Base-by-base conservation (phyloP, 352 stramenopile genomes). In the Labyrinthula sp. region DNA sequence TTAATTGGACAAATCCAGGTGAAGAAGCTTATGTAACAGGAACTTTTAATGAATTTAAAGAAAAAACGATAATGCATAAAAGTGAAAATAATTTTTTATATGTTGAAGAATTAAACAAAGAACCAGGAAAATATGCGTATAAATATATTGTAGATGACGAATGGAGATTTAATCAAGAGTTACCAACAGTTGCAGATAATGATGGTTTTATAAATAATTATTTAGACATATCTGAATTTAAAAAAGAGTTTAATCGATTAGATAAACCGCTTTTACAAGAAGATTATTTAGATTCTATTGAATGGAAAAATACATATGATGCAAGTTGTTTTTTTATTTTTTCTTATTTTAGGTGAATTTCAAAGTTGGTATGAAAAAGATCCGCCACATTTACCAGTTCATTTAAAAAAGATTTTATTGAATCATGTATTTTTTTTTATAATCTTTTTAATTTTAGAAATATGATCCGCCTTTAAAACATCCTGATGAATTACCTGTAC, bases 91-190 rank as follows among this genome's bases (percentile, higher is more conserved):
- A 99, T 63, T 99, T 99, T 59, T 96, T 86, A 30, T 97, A 97
- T 68, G 95, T 99, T 64, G 84, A 92, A 54, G 94, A 95, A 63
- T 70, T 99, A 2, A 78, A 74, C 50, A 33, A 36, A 6, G n/a
- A n/a, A n/a, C n/a, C n/a, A n/a, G 87, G 86, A 2, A 97, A 96
- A 60, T 88, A 99, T 66, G 88, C 88, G 47, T 99, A 95, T 67
- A 97, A 97, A 71, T 99, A 97, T 60, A 92, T 99, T 45, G 89
- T 99, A 20, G 89, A 99, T 59, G 87, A 97, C 54, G 88, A 99
- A 65, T 99, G 89, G 89, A 72, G 88, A 22, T 92, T 87, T 43
- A 75, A 79, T 10, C 78, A 79, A 1, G 74, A 85, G 35, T 72
- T 87, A 58, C 84, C 90, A 28, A 99, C 88, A 2, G 86, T 97